These are phyloP conservation scores for Albatrellus sp. DNA, from an alignment of 1,284 basidiomycete species.

Conservation along the genomic window DNA sequence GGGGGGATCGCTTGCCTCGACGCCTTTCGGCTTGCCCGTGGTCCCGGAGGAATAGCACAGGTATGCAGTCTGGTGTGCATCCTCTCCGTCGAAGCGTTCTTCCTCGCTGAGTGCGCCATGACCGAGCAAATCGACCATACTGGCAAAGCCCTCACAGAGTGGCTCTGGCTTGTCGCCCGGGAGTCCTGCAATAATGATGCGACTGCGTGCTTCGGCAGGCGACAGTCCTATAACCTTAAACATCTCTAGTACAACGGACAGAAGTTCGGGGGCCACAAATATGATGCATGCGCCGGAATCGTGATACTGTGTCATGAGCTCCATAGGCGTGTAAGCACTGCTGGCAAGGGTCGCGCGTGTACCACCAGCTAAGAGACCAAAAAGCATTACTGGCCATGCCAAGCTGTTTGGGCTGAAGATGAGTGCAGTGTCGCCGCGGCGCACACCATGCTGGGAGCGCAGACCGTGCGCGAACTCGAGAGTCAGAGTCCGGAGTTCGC, in stretches of 20 bases:
- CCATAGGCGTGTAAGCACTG: conserved; percentile 21
- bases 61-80: conserved; percentile 22
- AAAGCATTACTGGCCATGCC: conserved; percentile 29
- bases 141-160: conserved; percentile 5
- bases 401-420: conserved; percentile 31
- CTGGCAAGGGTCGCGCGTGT: conserved; percentile 24
- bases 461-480: conserved; percentile 45
- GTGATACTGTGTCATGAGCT: conserved; percentile 20
- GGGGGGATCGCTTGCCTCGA: conserved; percentile 19
- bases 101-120: conserved; percentile 14
- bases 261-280: conserved; percentile 28
- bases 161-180: conserved; percentile 1
- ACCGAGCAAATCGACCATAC: conserved; percentile 17
- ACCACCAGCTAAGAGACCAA: conserved; percentile 24
- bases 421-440: conserved; percentile 27
- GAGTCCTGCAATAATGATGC: conserved; percentile 17
- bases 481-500: conserved; percentile 37
- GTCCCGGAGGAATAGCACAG: conserved; percentile 44
- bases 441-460: conserved; percentile 13
- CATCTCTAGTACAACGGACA: conserved; percentile 21
- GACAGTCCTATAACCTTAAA: conserved; percentile 18
- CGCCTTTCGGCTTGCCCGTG: conserved; percentile 28
- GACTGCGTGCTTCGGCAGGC: conserved; percentile 15
- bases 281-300: conserved; percentile 29
- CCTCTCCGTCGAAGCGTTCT: conserved; percentile 19